Percentiles rank a stretch among this genome's conserved stretches.
Evolutionary conservation across 1,284 basidiomycete species (phyloP).

Genomic region (Malassezia globosa): DNA sequence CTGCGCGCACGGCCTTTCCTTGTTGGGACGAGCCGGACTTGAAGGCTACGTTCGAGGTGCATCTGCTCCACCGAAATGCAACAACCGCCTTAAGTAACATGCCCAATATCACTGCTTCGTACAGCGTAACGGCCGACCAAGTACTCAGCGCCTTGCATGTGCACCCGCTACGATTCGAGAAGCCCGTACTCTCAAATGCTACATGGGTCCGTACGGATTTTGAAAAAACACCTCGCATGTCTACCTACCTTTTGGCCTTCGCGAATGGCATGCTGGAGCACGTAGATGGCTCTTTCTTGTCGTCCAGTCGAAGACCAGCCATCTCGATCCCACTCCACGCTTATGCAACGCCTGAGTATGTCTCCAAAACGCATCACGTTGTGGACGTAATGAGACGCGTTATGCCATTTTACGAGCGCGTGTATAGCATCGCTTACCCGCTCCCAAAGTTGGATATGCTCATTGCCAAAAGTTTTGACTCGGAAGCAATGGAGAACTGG

Average conservation of each 20-base stretch:
- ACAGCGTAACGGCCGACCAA: slow-evolving; percentile 7
- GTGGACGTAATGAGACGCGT: slow-evolving; percentile 76
- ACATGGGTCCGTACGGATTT: slow-evolving; percentile 37
- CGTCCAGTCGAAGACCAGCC: too few relatives aligned
- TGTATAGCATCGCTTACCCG: slow-evolving; percentile 74
- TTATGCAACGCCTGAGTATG: slow-evolving; percentile 67
- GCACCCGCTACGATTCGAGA: slow-evolving; percentile 54
- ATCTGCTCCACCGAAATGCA: slow-evolving; percentile 68
- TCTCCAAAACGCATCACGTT: slow-evolving; percentile 62
- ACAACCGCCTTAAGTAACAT: slow-evolving; percentile 63
- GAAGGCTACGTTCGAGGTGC: slow-evolving; percentile 71
- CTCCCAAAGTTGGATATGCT: slow-evolving; percentile 58
- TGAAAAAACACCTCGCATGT: slow-evolving; percentile 54
- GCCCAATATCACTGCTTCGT: slow-evolving; percentile 41
- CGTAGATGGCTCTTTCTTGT: slow-evolving; percentile 63
- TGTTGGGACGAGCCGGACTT: slow-evolving; percentile 88
- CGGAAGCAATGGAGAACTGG: slow-evolving; percentile 80
- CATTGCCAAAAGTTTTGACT: slow-evolving; percentile 61
- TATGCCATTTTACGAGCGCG: slow-evolving; percentile 75
- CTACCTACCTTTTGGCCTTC: slow-evolving; percentile 77
- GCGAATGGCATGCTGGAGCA: slow-evolving; percentile 72
- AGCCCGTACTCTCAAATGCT: slow-evolving; percentile 50
- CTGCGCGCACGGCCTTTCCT: slow-evolving; percentile 55
- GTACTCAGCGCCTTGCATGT: slow-evolving; percentile 47
- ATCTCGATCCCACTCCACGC: slow-evolving; percentile 71